Conservation (phyloP, 441 rosid genomes). For the Pelargonium australe region DNA sequence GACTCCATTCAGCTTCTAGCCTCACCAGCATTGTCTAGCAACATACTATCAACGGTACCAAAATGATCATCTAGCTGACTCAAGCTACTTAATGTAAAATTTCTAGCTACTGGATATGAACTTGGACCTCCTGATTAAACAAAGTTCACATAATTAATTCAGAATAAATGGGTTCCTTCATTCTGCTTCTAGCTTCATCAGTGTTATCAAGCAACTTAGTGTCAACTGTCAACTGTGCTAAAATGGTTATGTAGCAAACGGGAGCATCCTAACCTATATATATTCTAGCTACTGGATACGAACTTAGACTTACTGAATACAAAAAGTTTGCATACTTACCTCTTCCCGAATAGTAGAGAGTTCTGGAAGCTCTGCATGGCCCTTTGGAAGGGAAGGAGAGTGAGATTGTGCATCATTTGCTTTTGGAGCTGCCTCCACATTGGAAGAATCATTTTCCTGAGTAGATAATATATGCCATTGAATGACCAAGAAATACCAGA, state of each 20-base stretch:
- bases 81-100: not conserved
- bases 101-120: not conserved
- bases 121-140: not conserved
- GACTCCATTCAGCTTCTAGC: not conserved
- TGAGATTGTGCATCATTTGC: conserved; percentile 17
- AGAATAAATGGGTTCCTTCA: too few relatives aligned
- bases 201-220: too few relatives aligned
- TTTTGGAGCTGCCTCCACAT: conserved; percentile 21
- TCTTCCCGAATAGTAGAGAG: conserved; percentile 30
- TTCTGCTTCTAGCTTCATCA: too few relatives aligned
- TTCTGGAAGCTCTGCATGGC: conserved; percentile 22
- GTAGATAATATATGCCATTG: conserved; percentile 11
- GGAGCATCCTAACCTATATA: too few relatives aligned
- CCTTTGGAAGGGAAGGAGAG: conserved; percentile 18
- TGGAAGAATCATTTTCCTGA: conserved; percentile 34
- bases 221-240: too few relatives aligned
- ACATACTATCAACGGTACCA: not conserved
- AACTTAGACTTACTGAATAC: too few relatives aligned
- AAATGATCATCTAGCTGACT: not conserved
- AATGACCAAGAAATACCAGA: not conserved
- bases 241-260: too few relatives aligned
- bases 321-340: conserved; percentile 25
- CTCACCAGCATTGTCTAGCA: not conserved
- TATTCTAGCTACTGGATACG: too few relatives aligned
- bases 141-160: conserved; percentile 16